phyloP scores from a whole-genome alignment of 306 rosid species.

The Rubus parviflorus region DNA sequence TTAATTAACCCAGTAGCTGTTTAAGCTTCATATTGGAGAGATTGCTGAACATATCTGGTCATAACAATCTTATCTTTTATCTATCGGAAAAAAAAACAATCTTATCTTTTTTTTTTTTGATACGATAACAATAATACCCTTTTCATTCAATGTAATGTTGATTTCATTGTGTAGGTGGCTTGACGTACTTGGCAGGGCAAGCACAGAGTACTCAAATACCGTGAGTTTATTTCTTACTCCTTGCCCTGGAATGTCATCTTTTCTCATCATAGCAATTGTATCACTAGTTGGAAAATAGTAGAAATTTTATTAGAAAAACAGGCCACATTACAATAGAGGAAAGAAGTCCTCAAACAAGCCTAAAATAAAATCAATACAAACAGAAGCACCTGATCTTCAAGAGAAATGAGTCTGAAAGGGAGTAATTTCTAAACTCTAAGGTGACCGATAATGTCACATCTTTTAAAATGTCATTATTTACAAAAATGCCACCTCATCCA shows the following conservation, averaged over 20 bases:
- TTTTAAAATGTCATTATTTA: no score
- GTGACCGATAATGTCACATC: no score
- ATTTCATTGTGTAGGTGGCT: conserved; percentile 55
- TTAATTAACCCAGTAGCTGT: background rate
- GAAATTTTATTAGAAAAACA: background rate
- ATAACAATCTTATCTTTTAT: background rate
- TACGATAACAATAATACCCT: background rate
- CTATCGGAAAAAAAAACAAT: background rate
- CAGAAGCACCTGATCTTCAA: background rate
- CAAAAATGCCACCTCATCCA: no score
- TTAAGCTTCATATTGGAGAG: conserved; percentile 15
- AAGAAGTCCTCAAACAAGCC: no score
- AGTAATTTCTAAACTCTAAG: background rate
- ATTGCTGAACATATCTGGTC: background rate
- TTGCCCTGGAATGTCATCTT: background rate
- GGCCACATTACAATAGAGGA: no score
- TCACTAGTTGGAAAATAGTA: background rate
- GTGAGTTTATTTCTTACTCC: conserved; percentile 44
- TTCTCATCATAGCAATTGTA: background rate
- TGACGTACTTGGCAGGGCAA: conserved; percentile 61
- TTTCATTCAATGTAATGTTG: conserved; percentile 22
- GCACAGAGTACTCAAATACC: conserved; percentile 56
- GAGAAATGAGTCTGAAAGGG: background rate
- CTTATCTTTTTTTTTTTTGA: background rate
- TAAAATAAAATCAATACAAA: no score